phyloP scores from a whole-genome alignment of 129 eudicot species.

The Solidago caesia region DNA sequence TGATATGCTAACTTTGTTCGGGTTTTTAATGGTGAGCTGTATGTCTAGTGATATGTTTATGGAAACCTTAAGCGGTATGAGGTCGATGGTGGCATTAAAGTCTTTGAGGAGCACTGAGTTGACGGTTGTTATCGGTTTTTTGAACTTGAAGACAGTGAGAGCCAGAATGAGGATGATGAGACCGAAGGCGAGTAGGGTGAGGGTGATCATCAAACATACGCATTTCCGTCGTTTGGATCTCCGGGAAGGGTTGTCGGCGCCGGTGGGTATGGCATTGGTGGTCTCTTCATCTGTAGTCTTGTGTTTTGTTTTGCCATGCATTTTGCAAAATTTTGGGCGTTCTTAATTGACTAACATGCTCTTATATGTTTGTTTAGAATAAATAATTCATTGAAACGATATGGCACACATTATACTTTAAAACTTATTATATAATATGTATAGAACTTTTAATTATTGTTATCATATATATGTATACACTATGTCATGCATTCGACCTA shows the following conservation, averaged over 20 bases:
- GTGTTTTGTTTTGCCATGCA: conserved; percentile 26
- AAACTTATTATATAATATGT: too few species aligned
- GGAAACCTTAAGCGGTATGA: conserved; percentile 38
- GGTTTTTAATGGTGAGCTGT: conserved; percentile 51
- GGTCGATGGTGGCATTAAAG: conserved; percentile 44
- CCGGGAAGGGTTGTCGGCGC: conserved; percentile 8
- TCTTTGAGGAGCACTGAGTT: conserved; percentile 41
- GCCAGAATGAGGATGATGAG: conserved; percentile 50
- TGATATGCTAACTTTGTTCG: conserved; percentile 59
- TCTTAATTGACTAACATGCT: background rate
- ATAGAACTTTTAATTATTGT: too few species aligned
- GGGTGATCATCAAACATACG: conserved; percentile 33
- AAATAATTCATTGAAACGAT: too few species aligned
- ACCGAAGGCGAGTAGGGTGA: conserved; percentile 27
- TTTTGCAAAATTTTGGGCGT: background rate
- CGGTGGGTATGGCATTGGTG: conserved; percentile 8
- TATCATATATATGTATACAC: too few species aligned
- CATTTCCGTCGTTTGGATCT: conserved; percentile 23
- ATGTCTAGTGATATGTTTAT: conserved; percentile 55
- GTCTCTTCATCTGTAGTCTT: background rate
- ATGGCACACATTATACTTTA: too few species aligned
- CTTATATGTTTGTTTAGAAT: background rate
- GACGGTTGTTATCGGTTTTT: conserved; percentile 59
- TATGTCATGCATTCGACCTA: too few species aligned
- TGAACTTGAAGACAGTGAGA: conserved; percentile 69